These are phyloP conservation scores for Pseudocercospora macadamiae DNA, from an alignment of 2,329 filamentous ascomycete species.

Conservation along the genomic window DNA sequence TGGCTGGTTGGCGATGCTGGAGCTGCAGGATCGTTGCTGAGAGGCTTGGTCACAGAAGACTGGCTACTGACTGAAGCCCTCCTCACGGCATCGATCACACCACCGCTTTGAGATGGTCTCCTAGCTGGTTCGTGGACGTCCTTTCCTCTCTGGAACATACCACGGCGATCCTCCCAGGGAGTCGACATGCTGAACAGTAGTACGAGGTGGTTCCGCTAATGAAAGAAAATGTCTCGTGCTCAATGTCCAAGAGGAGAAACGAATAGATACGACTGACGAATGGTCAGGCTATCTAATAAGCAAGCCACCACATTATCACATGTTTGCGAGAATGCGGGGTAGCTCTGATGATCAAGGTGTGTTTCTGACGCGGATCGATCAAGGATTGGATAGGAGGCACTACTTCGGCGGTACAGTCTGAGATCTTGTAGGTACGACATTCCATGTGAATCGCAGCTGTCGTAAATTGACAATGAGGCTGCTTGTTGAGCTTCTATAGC, in stretches of 20 bases:
- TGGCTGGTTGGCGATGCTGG: conserved; percentile 21
- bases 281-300: conserved; percentile 13
- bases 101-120: conserved; percentile 21
- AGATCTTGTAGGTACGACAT: not conserved
- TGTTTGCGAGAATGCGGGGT: conserved; percentile 17
- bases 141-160: conserved; percentile 39
- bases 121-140: conserved; percentile 36
- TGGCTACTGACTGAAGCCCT: conserved; percentile 31
- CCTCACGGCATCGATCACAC: conserved; percentile 34
- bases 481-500: not conserved
- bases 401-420: conserved; percentile 9
- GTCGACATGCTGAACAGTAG: conserved; percentile 17
- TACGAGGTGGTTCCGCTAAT: not conserved
- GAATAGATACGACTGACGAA: not conserved
- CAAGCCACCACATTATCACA: conserved; percentile 14
- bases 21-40: conserved; percentile 25
- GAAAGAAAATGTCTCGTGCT: conserved; percentile 11
- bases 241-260: conserved; percentile 4
- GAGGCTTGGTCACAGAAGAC: conserved; percentile 30
- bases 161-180: conserved; percentile 37
- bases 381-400: conserved; percentile 6
- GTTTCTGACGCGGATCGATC: conserved; percentile 5
- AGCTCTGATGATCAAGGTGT: conserved; percentile 17
- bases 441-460: not conserved
- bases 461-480: not conserved